Percentiles rank a stretch among this genome's conserved stretches.
These are phyloP conservation scores for Aegilops sharonensis DNA, from an alignment of 176 grass and related monocot species.

Conservation along the genomic window DNA sequence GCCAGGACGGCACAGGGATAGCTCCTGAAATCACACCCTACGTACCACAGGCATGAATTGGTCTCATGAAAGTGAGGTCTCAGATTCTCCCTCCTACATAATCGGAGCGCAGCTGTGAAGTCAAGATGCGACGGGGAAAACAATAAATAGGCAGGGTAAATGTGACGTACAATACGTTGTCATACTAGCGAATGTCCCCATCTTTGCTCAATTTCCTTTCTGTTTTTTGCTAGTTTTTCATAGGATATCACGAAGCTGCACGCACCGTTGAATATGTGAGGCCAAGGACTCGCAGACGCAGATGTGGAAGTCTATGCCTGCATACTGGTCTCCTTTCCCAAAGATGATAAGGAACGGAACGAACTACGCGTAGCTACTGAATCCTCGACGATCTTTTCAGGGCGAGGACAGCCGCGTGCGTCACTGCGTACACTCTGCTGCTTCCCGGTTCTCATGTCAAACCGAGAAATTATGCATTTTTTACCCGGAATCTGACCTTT, in stretches of 20 bases:
- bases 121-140: neutral
- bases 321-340: no score
- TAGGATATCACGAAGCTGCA: no score
- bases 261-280: neutral
- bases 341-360: no score
- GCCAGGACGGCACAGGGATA: neutral
- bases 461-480: no score
- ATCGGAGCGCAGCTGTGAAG: neutral
- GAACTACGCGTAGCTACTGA: neutral
- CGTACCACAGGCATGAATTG: neutral
- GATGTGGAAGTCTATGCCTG: neutral
- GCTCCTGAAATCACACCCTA: neutral
- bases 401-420: neutral
- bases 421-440: neutral
- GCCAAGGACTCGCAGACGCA: neutral
- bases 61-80: neutral
- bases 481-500: neutral
- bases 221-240: neutral
- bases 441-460: neutral
- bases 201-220: neutral
- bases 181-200: no score
- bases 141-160: neutral
- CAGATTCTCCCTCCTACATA: neutral
- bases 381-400: neutral
- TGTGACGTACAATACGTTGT: neutral